Evolutionary conservation across 2,329 filamentous ascomycete genomes (phyloP), one percentile per base, ranked within the genome.

Genomic region (Gliomastix tumulicola): DNA sequence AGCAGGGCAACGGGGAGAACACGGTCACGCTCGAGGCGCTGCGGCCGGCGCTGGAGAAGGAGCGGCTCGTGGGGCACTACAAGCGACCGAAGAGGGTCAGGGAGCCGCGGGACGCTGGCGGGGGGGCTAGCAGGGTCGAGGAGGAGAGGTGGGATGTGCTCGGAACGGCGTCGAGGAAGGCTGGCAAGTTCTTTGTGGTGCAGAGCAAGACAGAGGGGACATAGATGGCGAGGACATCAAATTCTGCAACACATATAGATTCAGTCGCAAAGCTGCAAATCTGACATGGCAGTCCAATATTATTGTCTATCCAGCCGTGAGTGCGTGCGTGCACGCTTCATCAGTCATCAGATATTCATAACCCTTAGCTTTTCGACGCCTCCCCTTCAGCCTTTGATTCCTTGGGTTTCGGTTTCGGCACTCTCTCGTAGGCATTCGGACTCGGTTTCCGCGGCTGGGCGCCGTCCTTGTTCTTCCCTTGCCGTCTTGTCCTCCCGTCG

Each of bases 391-490:
- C n/a, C n/a, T n/a, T n/a, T n/a, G n/a, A n/a, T n/a, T n/a, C n/a
- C n/a, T 57, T 62, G 6, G 62, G 54, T 41, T 63, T 66, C 13
- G 55, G 54, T 45, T 72, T 76, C 21, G 68, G 68, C 55, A 87
- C 74, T 59, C 82, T 84, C 61, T 90, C 85, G 52, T 90, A 90
- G 2, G 85, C 85, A 58, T 90, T 90, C 17, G 84, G 84, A 51
- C 84, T 88, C 15, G 81, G 77, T 49, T 56, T 52, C 37, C 64
- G 68, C 64, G 59, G 71, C 53, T 55, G 51, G 38, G 54, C 53
- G 15, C 44, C 45, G 39, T 48, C 53, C 18, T 43, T 52, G 23
- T 48, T 63, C 51, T 54, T 62, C 46, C 49, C 62, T 55, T 41
- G 56, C 49, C 51, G 38, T n/a, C n/a, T n/a, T n/a, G n/a, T n/a